Evolutionary conservation across 1,139 yeast species (phyloP).

Genomic region (Saccharomyces hybrid): DNA sequence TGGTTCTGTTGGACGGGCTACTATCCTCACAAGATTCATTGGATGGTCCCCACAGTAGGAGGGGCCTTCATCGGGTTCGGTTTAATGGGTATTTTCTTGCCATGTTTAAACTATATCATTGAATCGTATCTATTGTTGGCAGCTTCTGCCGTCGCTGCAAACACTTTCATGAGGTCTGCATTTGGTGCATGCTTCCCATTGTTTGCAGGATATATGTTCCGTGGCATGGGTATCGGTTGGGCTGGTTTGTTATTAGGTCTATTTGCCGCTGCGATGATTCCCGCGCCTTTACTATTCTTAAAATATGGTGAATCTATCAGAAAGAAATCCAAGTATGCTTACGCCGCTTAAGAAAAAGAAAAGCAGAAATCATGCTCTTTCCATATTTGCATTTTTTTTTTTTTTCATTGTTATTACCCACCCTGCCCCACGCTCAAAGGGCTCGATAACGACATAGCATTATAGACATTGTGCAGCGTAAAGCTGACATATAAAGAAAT

Average conservation of each 20-base stretch:
- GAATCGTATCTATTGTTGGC: slow-evolving; percentile 75
- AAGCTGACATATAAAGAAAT: not conserved
- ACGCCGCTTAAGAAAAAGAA: slow-evolving; percentile 29
- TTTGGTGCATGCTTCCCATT: slow-evolving; percentile 76
- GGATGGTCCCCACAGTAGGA: slow-evolving; percentile 80
- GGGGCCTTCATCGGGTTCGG: slow-evolving; percentile 71
- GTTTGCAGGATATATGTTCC: slow-evolving; percentile 68
- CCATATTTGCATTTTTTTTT: not conserved
- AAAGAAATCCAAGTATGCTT: slow-evolving; percentile 49
- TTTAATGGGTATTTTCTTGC: slow-evolving; percentile 64
- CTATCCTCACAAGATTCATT: slow-evolving; percentile 58
- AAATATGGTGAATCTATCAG: slow-evolving; percentile 52
- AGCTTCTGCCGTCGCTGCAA: slow-evolving; percentile 87
- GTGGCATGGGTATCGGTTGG: slow-evolving; percentile 69
- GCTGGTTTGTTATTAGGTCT: slow-evolving; percentile 75
- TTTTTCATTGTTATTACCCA: not conserved
- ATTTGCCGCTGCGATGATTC: slow-evolving; percentile 53
- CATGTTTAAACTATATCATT: slow-evolving; percentile 71
- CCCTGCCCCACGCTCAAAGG: not conserved
- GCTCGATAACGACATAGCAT: not conserved
- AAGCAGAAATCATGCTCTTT: slow-evolving; percentile 12
- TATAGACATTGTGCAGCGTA: not conserved
- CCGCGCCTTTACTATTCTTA: slow-evolving; percentile 59
- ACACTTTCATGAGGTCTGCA: slow-evolving; percentile 63
- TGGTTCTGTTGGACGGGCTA: slow-evolving; percentile 87